These are phyloP conservation scores for Aureobasidium pullulans DNA, from an alignment of 2,329 filamentous ascomycete species.

Conservation along the genomic window DNA sequence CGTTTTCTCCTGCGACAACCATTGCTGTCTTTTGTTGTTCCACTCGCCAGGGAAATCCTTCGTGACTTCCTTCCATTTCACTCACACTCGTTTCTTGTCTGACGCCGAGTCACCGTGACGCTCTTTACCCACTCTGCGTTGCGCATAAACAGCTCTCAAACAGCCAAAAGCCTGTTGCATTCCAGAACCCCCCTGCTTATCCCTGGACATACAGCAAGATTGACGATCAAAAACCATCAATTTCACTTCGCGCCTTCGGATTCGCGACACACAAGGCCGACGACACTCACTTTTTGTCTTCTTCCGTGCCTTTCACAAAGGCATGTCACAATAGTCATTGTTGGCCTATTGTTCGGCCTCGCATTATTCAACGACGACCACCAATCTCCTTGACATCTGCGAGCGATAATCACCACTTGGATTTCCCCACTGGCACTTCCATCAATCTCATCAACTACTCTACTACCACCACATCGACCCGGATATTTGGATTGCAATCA, in stretches of 20 bases:
- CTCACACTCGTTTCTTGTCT: slow-evolving; percentile 3
- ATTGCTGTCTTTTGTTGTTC: slow-evolving; percentile 9
- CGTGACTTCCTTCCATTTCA: background rate
- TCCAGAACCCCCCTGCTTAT: slow-evolving; percentile 6
- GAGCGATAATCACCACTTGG: slow-evolving; percentile 1
- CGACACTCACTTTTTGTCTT: background rate
- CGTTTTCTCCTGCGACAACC: slow-evolving; percentile 3
- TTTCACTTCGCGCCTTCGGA: background rate
- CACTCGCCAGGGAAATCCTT: background rate
- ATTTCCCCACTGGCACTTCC: background rate
- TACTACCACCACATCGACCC: background rate
- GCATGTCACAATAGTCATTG: slow-evolving; percentile 12
- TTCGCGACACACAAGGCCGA: background rate
- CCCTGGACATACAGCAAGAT: slow-evolving; percentile 8
- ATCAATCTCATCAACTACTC: background rate
- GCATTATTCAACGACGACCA: background rate
- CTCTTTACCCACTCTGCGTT: background rate
- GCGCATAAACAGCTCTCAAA: background rate
- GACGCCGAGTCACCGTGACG: background rate
- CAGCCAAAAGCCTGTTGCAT: background rate
- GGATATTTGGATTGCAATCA: background rate
- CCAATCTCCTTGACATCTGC: slow-evolving; percentile 10
- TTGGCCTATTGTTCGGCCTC: slow-evolving; percentile 10
- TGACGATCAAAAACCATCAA: background rate
- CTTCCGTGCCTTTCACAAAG: background rate